These are phyloP conservation scores for Aspergillus campestris DNA, from an alignment of 495 filamentous ascomycete genomes.

Conservation along the genomic window DNA sequence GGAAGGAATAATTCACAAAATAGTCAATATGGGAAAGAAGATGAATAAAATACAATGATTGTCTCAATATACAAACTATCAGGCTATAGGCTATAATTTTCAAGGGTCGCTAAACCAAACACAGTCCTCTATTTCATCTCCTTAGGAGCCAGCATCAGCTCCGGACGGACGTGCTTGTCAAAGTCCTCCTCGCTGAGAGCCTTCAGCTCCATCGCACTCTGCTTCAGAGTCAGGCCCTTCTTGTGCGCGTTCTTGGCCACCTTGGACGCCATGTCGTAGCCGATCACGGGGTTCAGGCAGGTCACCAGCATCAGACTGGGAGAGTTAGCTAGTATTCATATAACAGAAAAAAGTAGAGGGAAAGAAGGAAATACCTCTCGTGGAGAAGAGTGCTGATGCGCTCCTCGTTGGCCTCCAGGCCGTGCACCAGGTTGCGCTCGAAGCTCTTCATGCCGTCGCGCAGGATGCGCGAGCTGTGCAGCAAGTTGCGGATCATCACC, in stretches of 20 bases:
- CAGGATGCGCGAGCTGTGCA: conserved; percentile 81
- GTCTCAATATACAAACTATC: neutral
- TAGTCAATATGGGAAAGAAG: neutral
- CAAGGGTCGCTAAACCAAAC: too few species aligned
- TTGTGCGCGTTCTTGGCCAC: conserved; percentile 99
- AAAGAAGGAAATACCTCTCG: conserved; percentile 50
- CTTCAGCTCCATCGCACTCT: conserved; percentile 88
- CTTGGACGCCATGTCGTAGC: conserved; percentile 96
- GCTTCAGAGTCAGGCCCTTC: conserved; percentile 89
- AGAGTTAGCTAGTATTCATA: conserved; percentile 12
- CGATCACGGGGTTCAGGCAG: conserved; percentile 96
- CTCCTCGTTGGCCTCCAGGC: conserved; percentile 86
- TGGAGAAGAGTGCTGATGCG: conserved; percentile 81
- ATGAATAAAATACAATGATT: neutral
- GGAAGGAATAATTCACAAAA: too few species aligned
- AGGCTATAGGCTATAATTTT: too few species aligned
- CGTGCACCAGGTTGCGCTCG: conserved; percentile 83
- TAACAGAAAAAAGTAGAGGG: neutral
- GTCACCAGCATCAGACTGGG: conserved; percentile 95
- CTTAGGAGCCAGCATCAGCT: conserved; percentile 90
- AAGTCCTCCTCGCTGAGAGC: conserved; percentile 88
- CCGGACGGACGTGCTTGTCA: conserved; percentile 82
- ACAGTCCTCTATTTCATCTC: conserved; percentile 36
- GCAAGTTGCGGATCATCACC: conserved; percentile 84
- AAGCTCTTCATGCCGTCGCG: conserved; percentile 91